These are phyloP conservation scores for Claviceps maximensis DNA, from an alignment of 2,329 filamentous ascomycete genomes.

Conservation along the genomic window DNA sequence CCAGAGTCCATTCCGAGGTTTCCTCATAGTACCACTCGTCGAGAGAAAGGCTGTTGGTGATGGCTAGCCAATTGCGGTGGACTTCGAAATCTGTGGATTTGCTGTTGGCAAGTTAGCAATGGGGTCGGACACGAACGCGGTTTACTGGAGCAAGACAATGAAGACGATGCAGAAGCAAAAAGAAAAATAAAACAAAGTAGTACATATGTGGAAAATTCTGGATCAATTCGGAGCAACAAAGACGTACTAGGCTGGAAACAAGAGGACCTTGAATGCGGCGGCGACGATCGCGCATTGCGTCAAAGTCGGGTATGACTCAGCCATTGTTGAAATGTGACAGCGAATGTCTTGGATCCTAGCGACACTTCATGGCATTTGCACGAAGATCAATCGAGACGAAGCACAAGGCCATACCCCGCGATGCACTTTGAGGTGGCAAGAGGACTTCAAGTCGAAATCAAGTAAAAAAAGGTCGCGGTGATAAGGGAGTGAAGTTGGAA, in stretches of 20 bases:
- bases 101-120: conserved; percentile 32
- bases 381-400: background rate
- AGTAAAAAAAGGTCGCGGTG: background rate
- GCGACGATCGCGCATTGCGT: conserved; percentile 77
- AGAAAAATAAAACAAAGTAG: too few relatives aligned
- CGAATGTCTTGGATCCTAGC: background rate
- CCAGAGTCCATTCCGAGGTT: conserved; percentile 98
- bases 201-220: background rate
- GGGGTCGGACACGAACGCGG: background rate
- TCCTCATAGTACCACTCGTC: conserved; percentile 94
- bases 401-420: background rate
- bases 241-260: conserved; percentile 88
- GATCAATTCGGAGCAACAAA: background rate
- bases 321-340: conserved; percentile 44
- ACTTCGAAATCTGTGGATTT: conserved; percentile 99
- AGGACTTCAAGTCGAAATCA: background rate
- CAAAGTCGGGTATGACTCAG: conserved; percentile 74
- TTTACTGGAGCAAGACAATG: background rate
- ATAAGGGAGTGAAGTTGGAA: too few relatives aligned
- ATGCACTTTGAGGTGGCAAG: background rate
- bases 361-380: background rate
- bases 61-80: conserved; percentile 95
- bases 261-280: conserved; percentile 76
- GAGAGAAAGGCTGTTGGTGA: conserved; percentile 77
- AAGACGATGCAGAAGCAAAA: background rate